These are phyloP conservation scores for Aspergillus campestris DNA, from an alignment of 495 filamentous ascomycete species.

Conservation along the genomic window DNA sequence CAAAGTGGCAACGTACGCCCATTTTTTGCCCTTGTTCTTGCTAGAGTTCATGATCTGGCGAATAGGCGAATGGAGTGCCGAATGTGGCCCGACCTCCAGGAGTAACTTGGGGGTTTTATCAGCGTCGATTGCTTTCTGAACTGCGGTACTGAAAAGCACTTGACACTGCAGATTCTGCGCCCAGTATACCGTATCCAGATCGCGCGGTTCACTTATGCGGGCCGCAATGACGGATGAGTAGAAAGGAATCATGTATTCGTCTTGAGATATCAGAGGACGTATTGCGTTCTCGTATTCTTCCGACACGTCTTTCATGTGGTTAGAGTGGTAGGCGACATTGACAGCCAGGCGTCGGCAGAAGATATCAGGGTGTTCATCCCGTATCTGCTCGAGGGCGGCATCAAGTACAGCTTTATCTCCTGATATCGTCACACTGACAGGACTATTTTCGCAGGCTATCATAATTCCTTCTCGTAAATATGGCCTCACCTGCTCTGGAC, in stretches of 20 bases:
- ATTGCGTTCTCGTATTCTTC: constrained; percentile 5
- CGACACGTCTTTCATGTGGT: constrained; percentile 9
- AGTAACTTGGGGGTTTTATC: constrained; percentile 16
- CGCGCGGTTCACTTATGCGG: constrained; percentile 2
- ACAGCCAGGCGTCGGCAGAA: constrained; percentile 25
- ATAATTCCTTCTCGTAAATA: constrained; percentile 2
- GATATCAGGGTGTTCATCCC: constrained; percentile 9
- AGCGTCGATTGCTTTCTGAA: constrained; percentile 7
- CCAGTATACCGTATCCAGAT: constrained; percentile 36
- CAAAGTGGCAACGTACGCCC: constrained; percentile 26
- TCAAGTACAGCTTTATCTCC: constrained; percentile 26
- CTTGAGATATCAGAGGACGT: constrained; percentile 7
- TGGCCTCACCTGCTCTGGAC: constrained; percentile 7
- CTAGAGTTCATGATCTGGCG: constrained; percentile 17
- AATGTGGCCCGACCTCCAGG: constrained; percentile 41
- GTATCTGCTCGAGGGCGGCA: constrained; percentile 22
- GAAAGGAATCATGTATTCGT: constrained; percentile 1
- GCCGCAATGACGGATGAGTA: constrained; percentile 26
- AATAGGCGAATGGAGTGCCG: constrained; percentile 28
- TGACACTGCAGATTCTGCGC: constrained; percentile 28
- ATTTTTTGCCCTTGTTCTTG: constrained; percentile 2
- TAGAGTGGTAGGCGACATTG: constrained; percentile 41
- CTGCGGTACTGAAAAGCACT: constrained; percentile 28
- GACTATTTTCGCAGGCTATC: constrained; percentile 13
- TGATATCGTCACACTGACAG: constrained; percentile 15